Evolutionary conservation across 352 stramenopile genomes (phyloP).

Genomic region (Phytophthora megakarya): DNA sequence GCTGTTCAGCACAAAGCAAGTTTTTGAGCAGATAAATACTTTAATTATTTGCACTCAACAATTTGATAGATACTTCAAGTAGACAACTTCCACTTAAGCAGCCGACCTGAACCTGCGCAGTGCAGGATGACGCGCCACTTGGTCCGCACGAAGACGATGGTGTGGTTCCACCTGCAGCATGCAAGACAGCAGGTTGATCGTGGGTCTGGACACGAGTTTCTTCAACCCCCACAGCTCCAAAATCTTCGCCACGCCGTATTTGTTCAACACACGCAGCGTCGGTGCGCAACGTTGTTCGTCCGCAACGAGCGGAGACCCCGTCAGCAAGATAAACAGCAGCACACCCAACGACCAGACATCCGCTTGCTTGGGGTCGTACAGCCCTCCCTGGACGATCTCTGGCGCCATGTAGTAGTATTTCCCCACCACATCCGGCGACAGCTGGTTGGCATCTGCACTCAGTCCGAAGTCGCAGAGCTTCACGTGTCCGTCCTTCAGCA

Average conservation of each 20-base stretch:
- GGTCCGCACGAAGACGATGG: conserved; percentile 36
- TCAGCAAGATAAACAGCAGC: conserved; percentile 82
- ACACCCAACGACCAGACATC: conserved; percentile 86
- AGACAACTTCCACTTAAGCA: conserved; percentile 6
- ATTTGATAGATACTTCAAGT: conserved; percentile 17
- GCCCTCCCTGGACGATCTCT: conserved; percentile 37
- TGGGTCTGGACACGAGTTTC: conserved; percentile 28
- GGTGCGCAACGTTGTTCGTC: conserved; percentile 41
- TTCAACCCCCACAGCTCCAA: conserved; percentile 61
- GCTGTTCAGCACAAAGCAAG: neutral
- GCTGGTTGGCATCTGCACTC: conserved; percentile 41
- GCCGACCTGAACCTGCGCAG: conserved; percentile 9
- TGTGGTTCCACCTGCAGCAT: conserved; percentile 53
- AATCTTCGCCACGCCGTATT: conserved; percentile 58
- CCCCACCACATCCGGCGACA: conserved; percentile 50
- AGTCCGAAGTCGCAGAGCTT: conserved; percentile 75
- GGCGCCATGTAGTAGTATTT: conserved; percentile 79
- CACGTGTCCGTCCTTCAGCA: conserved; percentile 41
- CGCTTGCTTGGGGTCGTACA: conserved; percentile 57
- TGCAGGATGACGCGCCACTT: conserved; percentile 37
- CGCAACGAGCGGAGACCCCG: conserved; percentile 45
- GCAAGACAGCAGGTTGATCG: conserved; percentile 47
- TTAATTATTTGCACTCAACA: conserved; percentile 24
- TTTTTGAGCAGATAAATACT: conserved; percentile 26
- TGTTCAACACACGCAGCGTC: conserved; percentile 50